A percentile compares a stretch with the other conserved stretches of the same genome.
Conservation (phyloP, 2,329 filamentous ascomycete genomes). For the Trichophyton verrucosum region DNA sequence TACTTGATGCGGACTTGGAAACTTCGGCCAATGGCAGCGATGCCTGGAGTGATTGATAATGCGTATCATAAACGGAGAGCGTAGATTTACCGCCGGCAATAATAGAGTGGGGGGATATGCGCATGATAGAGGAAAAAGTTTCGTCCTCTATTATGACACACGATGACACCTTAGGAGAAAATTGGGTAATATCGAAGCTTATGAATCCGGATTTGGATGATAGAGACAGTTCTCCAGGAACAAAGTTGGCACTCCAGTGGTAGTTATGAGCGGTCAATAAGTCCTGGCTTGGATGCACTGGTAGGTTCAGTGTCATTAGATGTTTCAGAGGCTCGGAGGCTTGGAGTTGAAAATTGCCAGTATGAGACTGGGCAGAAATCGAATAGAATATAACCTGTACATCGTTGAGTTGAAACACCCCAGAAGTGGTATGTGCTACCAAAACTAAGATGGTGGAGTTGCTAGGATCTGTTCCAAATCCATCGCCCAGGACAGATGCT, state of each 20-base stretch:
- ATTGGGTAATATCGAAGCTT: conserved; percentile 33
- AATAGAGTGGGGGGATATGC: conserved; percentile 31
- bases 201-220: conserved; percentile 30
- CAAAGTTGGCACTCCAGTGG: conserved; percentile 31
- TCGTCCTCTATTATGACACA: conserved; percentile 28
- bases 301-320: conserved; percentile 26
- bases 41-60: conserved; percentile 35
- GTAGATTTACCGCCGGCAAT: conserved; percentile 31
- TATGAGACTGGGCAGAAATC: conserved; percentile 20
- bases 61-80: conserved; percentile 36
- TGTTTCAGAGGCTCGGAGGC: conserved; percentile 27
- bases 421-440: conserved; percentile 26
- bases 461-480: conserved; percentile 18
- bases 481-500: conserved; percentile 26
- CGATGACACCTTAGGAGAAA: conserved; percentile 28
- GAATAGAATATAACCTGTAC: conserved; percentile 31
- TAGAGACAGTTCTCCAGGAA: conserved; percentile 27
- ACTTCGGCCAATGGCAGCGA: conserved; percentile 26
- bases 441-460: conserved; percentile 28
- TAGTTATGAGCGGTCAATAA: conserved; percentile 18
- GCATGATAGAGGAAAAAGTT: conserved; percentile 31
- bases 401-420: conserved; percentile 22
- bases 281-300: conserved; percentile 20
- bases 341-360: conserved; percentile 15
- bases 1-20: conserved; percentile 16